Evolutionary conservation across 768 basidiomycete species (phyloP), one percentile per base, ranked within the genome.

Genomic region (Russula dissimulans): DNA sequence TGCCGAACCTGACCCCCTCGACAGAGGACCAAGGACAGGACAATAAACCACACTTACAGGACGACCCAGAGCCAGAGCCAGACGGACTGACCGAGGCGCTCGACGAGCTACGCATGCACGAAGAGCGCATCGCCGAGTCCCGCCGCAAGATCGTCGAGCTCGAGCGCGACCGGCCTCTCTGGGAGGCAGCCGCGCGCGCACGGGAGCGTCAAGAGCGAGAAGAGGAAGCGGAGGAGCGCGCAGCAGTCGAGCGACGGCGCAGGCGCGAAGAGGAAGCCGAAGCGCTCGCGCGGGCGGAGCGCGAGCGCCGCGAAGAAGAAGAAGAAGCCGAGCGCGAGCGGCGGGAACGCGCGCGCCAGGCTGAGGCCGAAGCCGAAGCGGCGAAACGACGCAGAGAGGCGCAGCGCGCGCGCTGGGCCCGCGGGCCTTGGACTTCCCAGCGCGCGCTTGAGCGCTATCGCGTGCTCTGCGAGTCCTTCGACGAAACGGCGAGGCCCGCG

Each of bases 401-500:
- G 56, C 76, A 79, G 45, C 76, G 67, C 12, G 66, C 79, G 52
- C 71, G 75, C 54, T 88, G 83, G 84, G 73, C 77, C 17, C 75
- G 73, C 18, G 85, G 84, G 1, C 72, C 71, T 0, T 92, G 90
- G 88, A 84, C 81, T 3, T 69, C 75, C 9, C 74, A 76, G 57
- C 78, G 86, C 48, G 91, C 90, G 5, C 72, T 91, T 32, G 87
- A 90, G 65, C 79, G 84, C 32, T 92, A 87, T 72, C 81, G 75
- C 47, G 67, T 70, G 36, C 75, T 87, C 7, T 75, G 79, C 61
- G 83, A 82, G 22, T 75, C 77, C 36, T 91, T 91, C 67, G 87
- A 91, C 69, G 67, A 72, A 15, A 72, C 79, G 71, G 73, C 78
- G 3, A 63, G 73, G 41, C 76, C 77, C 22, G 71, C 77, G 14